Evolutionary conservation across 371 early-diverging fungal species (phyloP).

Genomic region (Sanchytrium tribonematis): DNA sequence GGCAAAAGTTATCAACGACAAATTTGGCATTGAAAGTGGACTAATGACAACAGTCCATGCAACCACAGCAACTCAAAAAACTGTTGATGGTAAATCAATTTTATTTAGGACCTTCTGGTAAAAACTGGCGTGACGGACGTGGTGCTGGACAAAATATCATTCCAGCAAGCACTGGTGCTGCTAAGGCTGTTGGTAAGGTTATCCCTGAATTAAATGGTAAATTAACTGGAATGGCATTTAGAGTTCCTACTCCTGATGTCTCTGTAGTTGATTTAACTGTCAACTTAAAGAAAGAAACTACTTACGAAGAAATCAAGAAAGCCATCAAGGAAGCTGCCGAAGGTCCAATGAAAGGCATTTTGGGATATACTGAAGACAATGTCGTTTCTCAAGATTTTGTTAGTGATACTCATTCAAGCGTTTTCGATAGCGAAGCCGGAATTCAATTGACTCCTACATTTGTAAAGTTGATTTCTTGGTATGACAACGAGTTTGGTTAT

Average conservation of each 20-base stretch:
- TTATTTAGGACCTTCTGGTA: slow-evolving; percentile 84
- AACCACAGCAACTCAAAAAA: slow-evolving; percentile 95
- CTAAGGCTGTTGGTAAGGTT: slow-evolving; percentile 96
- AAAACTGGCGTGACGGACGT: slow-evolving; percentile 91
- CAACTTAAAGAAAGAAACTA: slow-evolving; percentile 56
- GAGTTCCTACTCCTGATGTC: slow-evolving; percentile 91
- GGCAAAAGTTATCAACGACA: slow-evolving; percentile 88
- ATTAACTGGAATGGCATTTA: slow-evolving; percentile 94
- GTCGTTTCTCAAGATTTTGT: slow-evolving; percentile 20
- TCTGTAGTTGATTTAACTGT: slow-evolving; percentile 95
- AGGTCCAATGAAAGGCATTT: slow-evolving; percentile 10
- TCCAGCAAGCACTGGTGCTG: slow-evolving; percentile 97
- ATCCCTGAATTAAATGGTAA: slow-evolving; percentile 87
- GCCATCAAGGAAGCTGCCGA: slow-evolving; percentile 28
- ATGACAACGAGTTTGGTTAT: slow-evolving; percentile 27
- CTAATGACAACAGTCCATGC: slow-evolving; percentile 97
- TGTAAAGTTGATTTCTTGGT: slow-evolving; percentile 22
- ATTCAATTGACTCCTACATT: slow-evolving; percentile 13
- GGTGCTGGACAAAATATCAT: slow-evolving; percentile 95
- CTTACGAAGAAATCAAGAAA: slow-evolving; percentile 62
- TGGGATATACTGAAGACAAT: slow-evolving; percentile 13
- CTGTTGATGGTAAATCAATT: slow-evolving; percentile 96
- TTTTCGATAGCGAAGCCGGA: slow-evolving; percentile 16
- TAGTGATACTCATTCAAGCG: slow-evolving; percentile 10
- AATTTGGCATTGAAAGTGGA: slow-evolving; percentile 40